Evolutionary conservation across 2,329 filamentous ascomycete species (phyloP).

Genomic region (Xylariaceae sp.): DNA sequence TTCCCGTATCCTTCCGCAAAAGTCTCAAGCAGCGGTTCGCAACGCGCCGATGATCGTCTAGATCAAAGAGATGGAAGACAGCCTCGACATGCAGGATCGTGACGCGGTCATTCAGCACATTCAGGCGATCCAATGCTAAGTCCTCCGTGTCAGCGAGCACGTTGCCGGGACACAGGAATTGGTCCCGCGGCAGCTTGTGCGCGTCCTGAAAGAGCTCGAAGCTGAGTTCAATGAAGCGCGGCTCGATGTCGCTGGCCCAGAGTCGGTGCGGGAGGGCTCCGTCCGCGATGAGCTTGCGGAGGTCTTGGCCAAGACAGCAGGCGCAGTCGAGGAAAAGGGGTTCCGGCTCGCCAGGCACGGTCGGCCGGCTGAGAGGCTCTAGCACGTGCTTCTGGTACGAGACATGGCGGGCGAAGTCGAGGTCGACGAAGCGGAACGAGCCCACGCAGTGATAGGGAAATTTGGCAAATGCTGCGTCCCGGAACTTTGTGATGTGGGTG

Average conservation of each 20-base stretch:
- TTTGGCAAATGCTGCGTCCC: constrained; percentile 23
- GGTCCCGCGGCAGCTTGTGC: constrained; percentile 29
- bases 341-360: constrained; percentile 21
- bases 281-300: constrained; percentile 38
- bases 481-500: constrained; percentile 23
- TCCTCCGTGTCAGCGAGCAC: constrained; percentile 21
- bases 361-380: constrained; percentile 30
- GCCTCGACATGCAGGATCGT: constrained; percentile 30
- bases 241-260: constrained; percentile 34
- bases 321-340: constrained; percentile 38
- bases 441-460: constrained; percentile 41
- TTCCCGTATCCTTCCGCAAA: constrained; percentile 27
- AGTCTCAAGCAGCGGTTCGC: constrained; percentile 29
- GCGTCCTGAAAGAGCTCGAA: constrained; percentile 39
- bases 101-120: constrained; percentile 31
- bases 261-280: constrained; percentile 30
- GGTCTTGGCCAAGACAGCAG: constrained; percentile 40
- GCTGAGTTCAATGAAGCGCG: constrained; percentile 36
- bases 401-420: constrained; percentile 32
- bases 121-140: constrained; percentile 29
- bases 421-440: constrained; percentile 38
- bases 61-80: constrained; percentile 39
- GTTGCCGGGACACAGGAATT: constrained; percentile 35
- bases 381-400: constrained; percentile 28
- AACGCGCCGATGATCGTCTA: constrained; percentile 30